A percentile compares a stretch with the other conserved stretches of the same genome.
These are phyloP conservation scores for Auriscalpium microsporum DNA, from an alignment of 768 basidiomycete genomes.

Conservation along the genomic window DNA sequence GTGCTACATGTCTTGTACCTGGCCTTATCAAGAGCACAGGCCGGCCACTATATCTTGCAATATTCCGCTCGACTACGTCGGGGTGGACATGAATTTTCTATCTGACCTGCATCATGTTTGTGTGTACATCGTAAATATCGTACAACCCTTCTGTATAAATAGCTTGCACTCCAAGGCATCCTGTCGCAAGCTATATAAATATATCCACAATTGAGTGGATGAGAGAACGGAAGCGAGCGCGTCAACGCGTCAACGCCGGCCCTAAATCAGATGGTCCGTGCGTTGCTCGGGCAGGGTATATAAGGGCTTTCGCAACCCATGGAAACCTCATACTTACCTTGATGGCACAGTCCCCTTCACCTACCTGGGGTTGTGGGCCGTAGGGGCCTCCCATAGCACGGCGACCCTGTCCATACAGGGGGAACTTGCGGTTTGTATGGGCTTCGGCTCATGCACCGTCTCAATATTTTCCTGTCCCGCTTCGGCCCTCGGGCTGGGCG, in stretches of 20 bases:
- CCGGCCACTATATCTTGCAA: no score
- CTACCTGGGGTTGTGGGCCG: conserved; percentile 19
- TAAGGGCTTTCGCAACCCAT: background rate
- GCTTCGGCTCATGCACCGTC: conserved; percentile 72
- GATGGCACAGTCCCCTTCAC: conserved; percentile 21
- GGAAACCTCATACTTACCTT: conserved; percentile 20
- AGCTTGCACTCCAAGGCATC: background rate
- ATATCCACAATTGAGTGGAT: background rate
- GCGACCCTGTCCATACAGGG: conserved; percentile 20
- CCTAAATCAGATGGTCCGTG: conserved; percentile 18
- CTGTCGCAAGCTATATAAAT: background rate
- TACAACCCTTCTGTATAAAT: background rate
- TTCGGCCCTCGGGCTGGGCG: conserved; percentile 35
- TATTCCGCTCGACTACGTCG: no score
- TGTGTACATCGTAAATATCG: background rate
- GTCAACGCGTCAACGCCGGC: background rate
- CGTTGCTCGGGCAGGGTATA: background rate
- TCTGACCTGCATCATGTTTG: background rate
- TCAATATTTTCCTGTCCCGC: conserved; percentile 72
- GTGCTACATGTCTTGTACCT: no score
- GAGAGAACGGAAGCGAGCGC: background rate
- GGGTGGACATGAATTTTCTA: no score
- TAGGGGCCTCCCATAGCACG: conserved; percentile 20
- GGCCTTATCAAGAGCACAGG: no score
- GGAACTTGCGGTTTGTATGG: conserved; percentile 28